Evolutionary conservation across 2,329 filamentous ascomycete species (phyloP), one percentile per base, ranked within the genome.

Genomic region (Penicillium paneum): DNA sequence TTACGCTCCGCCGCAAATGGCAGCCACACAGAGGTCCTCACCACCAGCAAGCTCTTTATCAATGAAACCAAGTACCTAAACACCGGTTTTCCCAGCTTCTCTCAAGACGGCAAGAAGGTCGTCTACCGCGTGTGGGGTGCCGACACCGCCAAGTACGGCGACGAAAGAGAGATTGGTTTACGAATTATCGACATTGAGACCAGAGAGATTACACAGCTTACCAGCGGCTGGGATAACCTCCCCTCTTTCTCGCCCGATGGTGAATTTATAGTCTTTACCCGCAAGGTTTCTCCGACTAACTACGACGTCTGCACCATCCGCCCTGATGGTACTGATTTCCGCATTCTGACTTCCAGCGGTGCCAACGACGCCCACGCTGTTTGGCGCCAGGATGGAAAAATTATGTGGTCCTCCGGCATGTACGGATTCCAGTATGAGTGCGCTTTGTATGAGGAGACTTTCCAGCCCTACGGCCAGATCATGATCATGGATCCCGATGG

Each of bases 391-490:
- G 75, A 78, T 62, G 74, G 74, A 8, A 67, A 68, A 5, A 78
- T 79, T 34, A 56, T 76, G 58, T 79, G 69, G 38, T 70, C 61
- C 7, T 76, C 65, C 10, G 75, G 75, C 5, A 73, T 74, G 72
- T 78, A 72, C 49, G 76, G 75, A 2, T 78, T 78, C 63, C 67
- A 73, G 34, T 71, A 74, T 39, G 76, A 79, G 65, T 66, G 68
- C 11, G 66, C 71, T 0, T 58, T 72, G 1, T 78, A 73, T 47
- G 76, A 78, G 48, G 56, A 75, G 34, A 77, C 75, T 1, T 78
- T 78, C 60, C 73, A 79, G 63, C 76, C 74, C 0, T 77, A 77
- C 41, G 75, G 75, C 0, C 74, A 78, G 66, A 74, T 78, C 41
- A 66, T 76, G 45, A 54, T 73, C n/a, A 78, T 78, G 75, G 64